Conservation (phyloP, 2,329 filamentous ascomycete species). For the Monosporascus ibericus region DNA sequence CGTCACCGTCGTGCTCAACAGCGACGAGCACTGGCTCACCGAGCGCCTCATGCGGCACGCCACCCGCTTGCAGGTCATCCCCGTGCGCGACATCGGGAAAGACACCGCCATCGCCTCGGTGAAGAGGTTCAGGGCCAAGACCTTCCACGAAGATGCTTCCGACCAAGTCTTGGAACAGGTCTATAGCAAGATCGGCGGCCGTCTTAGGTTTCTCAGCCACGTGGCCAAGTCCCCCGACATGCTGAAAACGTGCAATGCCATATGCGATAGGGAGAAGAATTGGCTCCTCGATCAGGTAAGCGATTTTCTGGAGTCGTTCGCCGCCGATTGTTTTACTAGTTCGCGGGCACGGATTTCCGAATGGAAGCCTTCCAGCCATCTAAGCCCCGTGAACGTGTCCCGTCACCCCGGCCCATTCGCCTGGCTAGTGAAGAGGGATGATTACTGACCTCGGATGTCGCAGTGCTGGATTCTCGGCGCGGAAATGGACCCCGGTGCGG, state of each 20-base stretch:
- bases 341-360: too few species aligned
- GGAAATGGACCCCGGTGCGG: constrained; percentile 64
- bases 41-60: constrained; percentile 50
- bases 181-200: constrained; percentile 48
- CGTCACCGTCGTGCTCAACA: constrained; percentile 53
- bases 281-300: constrained; percentile 60
- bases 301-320: too few species aligned
- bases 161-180: constrained; percentile 39
- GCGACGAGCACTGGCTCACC: constrained; percentile 54
- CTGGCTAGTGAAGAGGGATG: too few species aligned
- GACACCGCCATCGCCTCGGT: constrained; percentile 41
- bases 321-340: too few species aligned
- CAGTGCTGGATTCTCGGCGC: constrained; percentile 66
- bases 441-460: too few species aligned
- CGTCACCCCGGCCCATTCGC: too few species aligned
- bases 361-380: too few species aligned
- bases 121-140: constrained; percentile 41
- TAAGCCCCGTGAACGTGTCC: too few species aligned
- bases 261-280: constrained; percentile 63
- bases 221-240: constrained; percentile 47
- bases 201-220: constrained; percentile 46
- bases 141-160: constrained; percentile 35
- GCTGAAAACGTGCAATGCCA: constrained; percentile 45
- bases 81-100: constrained; percentile 46
- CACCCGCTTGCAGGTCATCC: constrained; percentile 48